Conservation (phyloP, 495 filamentous ascomycete genomes). For the Penicillium fimorum region DNA sequence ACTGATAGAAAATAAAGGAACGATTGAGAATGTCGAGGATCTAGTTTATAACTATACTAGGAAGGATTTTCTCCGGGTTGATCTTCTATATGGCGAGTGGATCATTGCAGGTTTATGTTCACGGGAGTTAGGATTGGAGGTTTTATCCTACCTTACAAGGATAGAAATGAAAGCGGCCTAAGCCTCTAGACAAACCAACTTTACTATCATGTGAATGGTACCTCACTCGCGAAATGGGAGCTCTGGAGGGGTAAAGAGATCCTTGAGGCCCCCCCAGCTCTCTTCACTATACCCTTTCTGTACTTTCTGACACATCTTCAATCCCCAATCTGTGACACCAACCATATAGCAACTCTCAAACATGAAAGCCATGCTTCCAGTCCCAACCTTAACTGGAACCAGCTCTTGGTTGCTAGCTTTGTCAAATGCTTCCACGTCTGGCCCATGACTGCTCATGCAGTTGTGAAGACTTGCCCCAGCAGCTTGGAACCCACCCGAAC, state of each 20-base stretch:
- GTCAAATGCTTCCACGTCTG: background rate
- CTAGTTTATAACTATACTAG: too few relatives aligned
- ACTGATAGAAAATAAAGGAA: too few relatives aligned
- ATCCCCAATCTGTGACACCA: background rate
- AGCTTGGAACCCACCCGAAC: background rate
- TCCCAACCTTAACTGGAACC: background rate
- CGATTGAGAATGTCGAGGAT: too few relatives aligned
- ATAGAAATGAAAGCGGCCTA: too few relatives aligned
- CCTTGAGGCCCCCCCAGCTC: background rate
- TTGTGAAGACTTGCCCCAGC: background rate
- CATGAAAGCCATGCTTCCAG: background rate
- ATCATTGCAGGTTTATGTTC: too few relatives aligned
- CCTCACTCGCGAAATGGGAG: background rate
- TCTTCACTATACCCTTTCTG: background rate
- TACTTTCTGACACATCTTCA: background rate
- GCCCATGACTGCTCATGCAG: background rate
- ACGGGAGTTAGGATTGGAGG: too few relatives aligned
- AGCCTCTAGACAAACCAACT: too few relatives aligned
- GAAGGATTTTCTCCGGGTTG: too few relatives aligned
- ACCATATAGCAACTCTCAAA: constrained; percentile 1
- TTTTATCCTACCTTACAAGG: too few relatives aligned
- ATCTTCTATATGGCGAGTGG: too few relatives aligned
- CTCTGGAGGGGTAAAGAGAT: background rate
- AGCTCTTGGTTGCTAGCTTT: background rate
- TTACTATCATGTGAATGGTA: too few relatives aligned